Conservation (phyloP, 225 moss, liverwort and hornwort species). For the Neckera pumila region DNA sequence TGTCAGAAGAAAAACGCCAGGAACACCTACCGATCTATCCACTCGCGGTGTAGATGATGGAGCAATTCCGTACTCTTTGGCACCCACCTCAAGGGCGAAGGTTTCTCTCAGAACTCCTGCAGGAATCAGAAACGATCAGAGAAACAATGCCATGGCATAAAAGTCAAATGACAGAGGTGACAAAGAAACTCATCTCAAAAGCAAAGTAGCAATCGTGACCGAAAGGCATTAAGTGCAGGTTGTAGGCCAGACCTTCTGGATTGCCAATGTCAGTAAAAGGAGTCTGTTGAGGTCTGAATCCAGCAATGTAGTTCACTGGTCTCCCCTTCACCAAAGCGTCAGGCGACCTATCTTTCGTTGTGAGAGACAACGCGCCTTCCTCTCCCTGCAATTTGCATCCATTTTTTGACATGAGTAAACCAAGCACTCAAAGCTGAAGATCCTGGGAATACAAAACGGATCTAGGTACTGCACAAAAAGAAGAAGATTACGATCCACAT, state of each 20-base stretch:
- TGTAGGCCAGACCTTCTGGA: slow-evolving; percentile 40
- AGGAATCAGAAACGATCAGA: background rate
- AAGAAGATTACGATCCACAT: background rate
- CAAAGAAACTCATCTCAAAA: background rate
- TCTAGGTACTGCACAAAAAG: background rate
- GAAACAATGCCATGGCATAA: background rate
- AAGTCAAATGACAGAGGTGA: background rate
- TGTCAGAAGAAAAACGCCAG: background rate
- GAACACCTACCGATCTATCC: slow-evolving; percentile 43
- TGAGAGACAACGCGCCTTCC: slow-evolving; percentile 76
- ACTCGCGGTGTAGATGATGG: slow-evolving; percentile 59
- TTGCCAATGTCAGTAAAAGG: slow-evolving; percentile 7
- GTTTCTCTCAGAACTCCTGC: slow-evolving; percentile 60
- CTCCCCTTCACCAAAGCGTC: slow-evolving; percentile 59
- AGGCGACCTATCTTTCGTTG: slow-evolving; percentile 47
- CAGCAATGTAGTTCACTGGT: slow-evolving; percentile 63
- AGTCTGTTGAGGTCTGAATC: slow-evolving; percentile 52
- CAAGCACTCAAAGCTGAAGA: background rate
- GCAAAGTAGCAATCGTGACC: background rate
- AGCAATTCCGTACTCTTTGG: slow-evolving; percentile 57
- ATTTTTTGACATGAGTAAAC: background rate
- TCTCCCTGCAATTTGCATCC: slow-evolving; percentile 46
- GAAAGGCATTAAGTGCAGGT: background rate
- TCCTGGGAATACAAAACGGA: background rate
- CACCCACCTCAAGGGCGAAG: slow-evolving; percentile 48